Percentiles rank a stretch among this genome's conserved stretches.
Evolutionary conservation across 352 stramenopile genomes (phyloP).

Genomic region (Peronospora belbahrii): DNA sequence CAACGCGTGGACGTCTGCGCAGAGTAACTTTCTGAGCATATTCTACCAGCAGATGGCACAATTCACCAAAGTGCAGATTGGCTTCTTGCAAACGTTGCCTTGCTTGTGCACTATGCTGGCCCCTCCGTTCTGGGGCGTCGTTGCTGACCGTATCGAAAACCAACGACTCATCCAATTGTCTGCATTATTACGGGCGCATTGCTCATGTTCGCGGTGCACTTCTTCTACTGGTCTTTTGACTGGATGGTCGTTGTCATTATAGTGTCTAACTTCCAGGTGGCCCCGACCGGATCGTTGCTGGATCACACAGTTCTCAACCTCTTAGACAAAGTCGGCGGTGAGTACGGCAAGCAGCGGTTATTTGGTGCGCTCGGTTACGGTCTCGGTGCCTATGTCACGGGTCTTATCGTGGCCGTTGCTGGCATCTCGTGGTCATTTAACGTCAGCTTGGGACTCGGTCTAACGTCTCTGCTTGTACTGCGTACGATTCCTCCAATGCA

Average conservation of each 20-base stretch:
- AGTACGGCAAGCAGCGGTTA: constrained; percentile 80
- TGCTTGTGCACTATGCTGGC: constrained; percentile 57
- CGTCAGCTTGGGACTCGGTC: constrained; percentile 38
- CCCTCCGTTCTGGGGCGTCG: constrained; percentile 62
- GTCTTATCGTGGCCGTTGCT: constrained; percentile 41
- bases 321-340: constrained; percentile 53
- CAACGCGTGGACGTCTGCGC: constrained; percentile 52
- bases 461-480: constrained; percentile 56
- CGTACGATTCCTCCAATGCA: constrained; percentile 50
- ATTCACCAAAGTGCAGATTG: constrained; percentile 74
- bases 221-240: constrained; percentile 45
- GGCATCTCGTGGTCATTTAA: constrained; percentile 79
- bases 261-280: constrained; percentile 55
- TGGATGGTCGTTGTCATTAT: constrained; percentile 45
- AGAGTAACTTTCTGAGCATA: constrained; percentile 69
- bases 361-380: constrained; percentile 72
- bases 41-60: constrained; percentile 59
- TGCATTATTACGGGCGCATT: constrained; percentile 52
- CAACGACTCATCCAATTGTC: constrained; percentile 56
- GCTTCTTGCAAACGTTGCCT: constrained; percentile 59
- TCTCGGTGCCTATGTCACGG: constrained; percentile 55
- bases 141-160: constrained; percentile 58
- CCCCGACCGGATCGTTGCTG: constrained; percentile 51
- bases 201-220: constrained; percentile 51
- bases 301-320: constrained; percentile 68